Evolutionary conservation across 176 grass and related monocot species (phyloP).

Genomic region (Metroxylon sagu): DNA sequence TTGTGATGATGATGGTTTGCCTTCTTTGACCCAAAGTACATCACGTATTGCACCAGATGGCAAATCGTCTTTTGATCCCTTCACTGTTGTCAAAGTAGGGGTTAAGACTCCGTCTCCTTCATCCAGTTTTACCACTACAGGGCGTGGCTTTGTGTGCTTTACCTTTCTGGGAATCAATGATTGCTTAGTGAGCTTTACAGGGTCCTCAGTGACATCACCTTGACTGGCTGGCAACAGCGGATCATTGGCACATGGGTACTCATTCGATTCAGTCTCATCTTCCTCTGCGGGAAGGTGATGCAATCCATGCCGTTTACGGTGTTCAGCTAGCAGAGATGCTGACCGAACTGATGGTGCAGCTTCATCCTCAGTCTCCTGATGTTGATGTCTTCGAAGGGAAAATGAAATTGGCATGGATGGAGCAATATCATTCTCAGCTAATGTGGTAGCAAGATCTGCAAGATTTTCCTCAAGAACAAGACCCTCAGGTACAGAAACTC

Average conservation of each 20-base stretch:
- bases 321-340: conserved; percentile 60
- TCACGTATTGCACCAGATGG: conserved; percentile 44
- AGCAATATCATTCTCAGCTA: conserved; percentile 41
- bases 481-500: conserved; percentile 35
- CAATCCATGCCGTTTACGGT: conserved; percentile 78
- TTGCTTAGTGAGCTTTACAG: conserved; percentile 21
- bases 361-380: conserved; percentile 27
- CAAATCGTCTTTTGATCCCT: conserved; percentile 28
- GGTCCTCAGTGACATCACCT: conserved; percentile 26
- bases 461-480: conserved; percentile 56
- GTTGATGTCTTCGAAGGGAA: conserved; percentile 14
- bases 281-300: conserved; percentile 69
- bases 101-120: conserved; percentile 52
- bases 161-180: conserved; percentile 29
- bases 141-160: conserved; percentile 55
- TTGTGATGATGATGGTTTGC: conserved; percentile 23
- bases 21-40: conserved; percentile 50
- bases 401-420: conserved; percentile 39
- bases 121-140: conserved; percentile 82
- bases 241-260: conserved; percentile 69
- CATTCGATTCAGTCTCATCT: conserved; percentile 36
- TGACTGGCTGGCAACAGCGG: conserved; percentile 29
- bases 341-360: conserved; percentile 28
- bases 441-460: conserved; percentile 28
- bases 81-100: conserved; percentile 24